These are phyloP conservation scores for Pseudotulostoma volvatum DNA, from an alignment of 495 filamentous ascomycete species.

Conservation along the genomic window DNA sequence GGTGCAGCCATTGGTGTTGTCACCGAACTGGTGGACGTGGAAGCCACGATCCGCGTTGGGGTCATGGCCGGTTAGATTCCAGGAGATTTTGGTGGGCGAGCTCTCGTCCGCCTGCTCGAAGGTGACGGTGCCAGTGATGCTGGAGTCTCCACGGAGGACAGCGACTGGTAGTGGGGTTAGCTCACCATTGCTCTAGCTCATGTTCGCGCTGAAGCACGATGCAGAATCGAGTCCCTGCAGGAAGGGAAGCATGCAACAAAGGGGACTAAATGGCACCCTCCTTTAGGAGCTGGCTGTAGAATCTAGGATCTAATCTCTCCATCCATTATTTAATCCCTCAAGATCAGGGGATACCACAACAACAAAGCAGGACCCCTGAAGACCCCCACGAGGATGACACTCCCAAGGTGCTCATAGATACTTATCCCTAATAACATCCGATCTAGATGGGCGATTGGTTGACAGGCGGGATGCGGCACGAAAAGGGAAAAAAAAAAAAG, in stretches of 20 bases:
- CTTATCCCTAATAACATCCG: conserved; percentile 26
- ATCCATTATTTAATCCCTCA: not conserved
- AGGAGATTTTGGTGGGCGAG: conserved; percentile 68
- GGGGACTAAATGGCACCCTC: not conserved
- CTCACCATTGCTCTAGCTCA: not conserved
- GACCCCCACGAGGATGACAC: conserved; percentile 3
- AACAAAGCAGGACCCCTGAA: no score
- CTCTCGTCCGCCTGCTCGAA: conserved; percentile 82
- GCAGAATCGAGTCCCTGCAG: not conserved
- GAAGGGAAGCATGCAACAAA: not conserved
- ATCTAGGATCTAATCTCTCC: not conserved
- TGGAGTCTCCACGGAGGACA: conserved; percentile 92
- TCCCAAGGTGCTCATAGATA: conserved; percentile 39
- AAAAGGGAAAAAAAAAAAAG: conserved; percentile 4
- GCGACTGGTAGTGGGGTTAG: conserved; percentile 45
- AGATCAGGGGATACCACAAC: no score
- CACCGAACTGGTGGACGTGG: conserved; percentile 97
- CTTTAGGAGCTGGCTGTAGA: not conserved
- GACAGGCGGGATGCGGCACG: not conserved
- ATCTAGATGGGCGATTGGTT: conserved; percentile 3
- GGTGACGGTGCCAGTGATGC: conserved; percentile 76
- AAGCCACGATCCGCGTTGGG: conserved; percentile 90
- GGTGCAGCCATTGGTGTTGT: conserved; percentile 99
- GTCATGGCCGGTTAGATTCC: conserved; percentile 85
- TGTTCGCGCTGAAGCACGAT: no score